phyloP scores from a whole-genome alignment of 2,329 filamentous ascomycete genomes.

The Colletotrichum truncatum region DNA sequence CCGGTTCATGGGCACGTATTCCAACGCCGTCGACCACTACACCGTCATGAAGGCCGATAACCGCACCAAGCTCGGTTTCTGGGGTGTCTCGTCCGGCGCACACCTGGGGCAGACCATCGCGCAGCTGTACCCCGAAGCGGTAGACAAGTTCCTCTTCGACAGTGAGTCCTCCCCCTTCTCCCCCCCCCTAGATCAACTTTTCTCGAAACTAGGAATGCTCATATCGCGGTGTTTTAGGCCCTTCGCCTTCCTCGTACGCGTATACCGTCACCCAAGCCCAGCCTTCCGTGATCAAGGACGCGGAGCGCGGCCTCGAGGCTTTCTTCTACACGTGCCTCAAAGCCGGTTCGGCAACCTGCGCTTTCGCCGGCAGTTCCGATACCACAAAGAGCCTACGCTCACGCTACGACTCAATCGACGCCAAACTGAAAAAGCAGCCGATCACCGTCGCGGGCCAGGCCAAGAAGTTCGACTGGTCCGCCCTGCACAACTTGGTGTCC shows the following conservation, averaged over 20 bases:
- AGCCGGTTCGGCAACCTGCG: background rate
- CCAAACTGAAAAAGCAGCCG: background rate
- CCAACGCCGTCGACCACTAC: slow-evolving; percentile 16
- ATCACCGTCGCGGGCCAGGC: background rate
- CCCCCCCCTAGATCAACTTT: too few relatives aligned
- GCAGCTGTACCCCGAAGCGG: slow-evolving; percentile 2
- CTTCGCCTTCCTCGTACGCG: slow-evolving; percentile 1
- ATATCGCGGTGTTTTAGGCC: background rate
- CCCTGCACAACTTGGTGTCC: background rate
- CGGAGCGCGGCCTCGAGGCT: slow-evolving; percentile 4
- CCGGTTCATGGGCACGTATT: slow-evolving; percentile 14
- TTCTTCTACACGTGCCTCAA: slow-evolving; percentile 10
- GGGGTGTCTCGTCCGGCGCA: slow-evolving; percentile 1
- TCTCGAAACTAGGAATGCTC: too few relatives aligned
- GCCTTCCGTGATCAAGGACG: background rate
- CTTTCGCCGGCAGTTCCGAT: background rate
- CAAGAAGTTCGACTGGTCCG: slow-evolving; percentile 15
- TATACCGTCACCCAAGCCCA: slow-evolving; percentile 10
- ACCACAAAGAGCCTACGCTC: background rate
- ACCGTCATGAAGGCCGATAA: slow-evolving; percentile 14
- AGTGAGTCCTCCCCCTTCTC: background rate
- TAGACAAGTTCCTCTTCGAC: slow-evolving; percentile 15
- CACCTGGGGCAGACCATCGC: slow-evolving; percentile 5
- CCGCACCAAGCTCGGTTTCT: slow-evolving; percentile 15
- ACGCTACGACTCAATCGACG: background rate